Base-by-base conservation (phyloP, 1,139 yeast genomes). In the Sporopachydermia cereana region DNA sequence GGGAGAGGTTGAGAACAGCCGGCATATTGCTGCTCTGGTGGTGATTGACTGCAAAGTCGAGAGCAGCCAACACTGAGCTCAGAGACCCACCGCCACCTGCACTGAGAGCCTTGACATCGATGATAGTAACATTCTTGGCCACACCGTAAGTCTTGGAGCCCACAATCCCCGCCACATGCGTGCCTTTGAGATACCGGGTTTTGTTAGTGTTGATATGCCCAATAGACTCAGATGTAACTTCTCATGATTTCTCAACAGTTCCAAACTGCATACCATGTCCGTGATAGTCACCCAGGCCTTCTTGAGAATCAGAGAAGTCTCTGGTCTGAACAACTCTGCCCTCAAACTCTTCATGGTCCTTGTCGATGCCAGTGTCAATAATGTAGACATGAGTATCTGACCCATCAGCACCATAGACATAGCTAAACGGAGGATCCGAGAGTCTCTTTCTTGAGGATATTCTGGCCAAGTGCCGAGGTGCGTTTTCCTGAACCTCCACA, bases 91-190 rank as follows among this genome's bases (percentile, higher is more conserved):
- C 75, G 54, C 93, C 93, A 59, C 79, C 77, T 41, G 84, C 73
- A 63, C 79, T 76, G 67, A 83, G 71, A 17, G 83, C 91, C 62
- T 82, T 81, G 49, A 84, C 84, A 27, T 91, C 93, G 52, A 81
- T 85, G 48, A 83, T 65, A 16, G 78, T 68, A 41, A 84, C 88
- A 50, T 77, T 72, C 64, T 84, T 84, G 51, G 93, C 84, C 50
- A 84, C 84, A 67, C 94, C 94, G 57, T 79, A 83, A 49, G 74
- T 67, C 51, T 72, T 69, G 21, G 91, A 80, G 34, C 79, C 93
- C 58, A 83, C 80, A 44, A 86, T 80, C 65, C 93, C 94, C 23
- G 93, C 89, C 72, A 89, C 82, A 61, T 84, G 94, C 48, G 93
- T 82, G 51, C 73, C 73, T 41, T 44, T 53, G 14, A 51, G 5